These are phyloP conservation scores for Wickerhamomyces rabaulensis DNA, from an alignment of 805 yeast species.

Conservation along the genomic window DNA sequence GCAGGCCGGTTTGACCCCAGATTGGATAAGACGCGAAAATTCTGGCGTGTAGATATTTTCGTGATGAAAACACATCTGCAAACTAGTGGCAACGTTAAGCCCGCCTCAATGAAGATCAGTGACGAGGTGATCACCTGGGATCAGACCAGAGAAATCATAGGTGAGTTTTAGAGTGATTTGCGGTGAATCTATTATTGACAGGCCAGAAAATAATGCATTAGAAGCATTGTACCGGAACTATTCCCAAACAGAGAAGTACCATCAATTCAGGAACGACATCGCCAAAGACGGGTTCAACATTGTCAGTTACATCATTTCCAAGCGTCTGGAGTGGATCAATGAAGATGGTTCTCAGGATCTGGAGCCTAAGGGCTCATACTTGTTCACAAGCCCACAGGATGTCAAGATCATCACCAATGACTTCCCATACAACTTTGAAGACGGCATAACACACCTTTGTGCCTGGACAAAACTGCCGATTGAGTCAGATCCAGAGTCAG, in stretches of 20 bases:
- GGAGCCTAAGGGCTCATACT: slow-evolving; percentile 15
- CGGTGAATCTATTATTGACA: slow-evolving; percentile 1
- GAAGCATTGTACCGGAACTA: slow-evolving; percentile 37
- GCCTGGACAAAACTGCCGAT: slow-evolving; percentile 63
- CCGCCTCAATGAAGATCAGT: slow-evolving; percentile 1
- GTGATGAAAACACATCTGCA: background rate
- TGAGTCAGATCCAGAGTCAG: slow-evolving; percentile 38
- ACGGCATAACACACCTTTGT: slow-evolving; percentile 49
- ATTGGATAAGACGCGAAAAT: background rate
- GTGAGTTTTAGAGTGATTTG: slow-evolving; percentile 4
- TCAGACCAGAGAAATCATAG: slow-evolving; percentile 4
- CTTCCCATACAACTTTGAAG: slow-evolving; percentile 61
- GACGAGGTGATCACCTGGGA: slow-evolving; percentile 15
- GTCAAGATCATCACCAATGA: slow-evolving; percentile 45
- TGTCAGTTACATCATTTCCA: slow-evolving; percentile 41
- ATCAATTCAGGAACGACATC: slow-evolving; percentile 38
- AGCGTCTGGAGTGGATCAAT: slow-evolving; percentile 47
- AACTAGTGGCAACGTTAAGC: too few species aligned
- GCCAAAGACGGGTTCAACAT: slow-evolving; percentile 32
- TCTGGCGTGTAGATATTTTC: too few species aligned
- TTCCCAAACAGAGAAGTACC: slow-evolving; percentile 38
- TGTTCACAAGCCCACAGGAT: slow-evolving; percentile 27
- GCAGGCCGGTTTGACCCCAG: too few species aligned
- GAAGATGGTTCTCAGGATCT: slow-evolving; percentile 15
- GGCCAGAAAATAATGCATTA: slow-evolving; percentile 6